These are phyloP conservation scores for Entoloma clypeatum DNA, from an alignment of 1,284 basidiomycete species.

Conservation along the genomic window DNA sequence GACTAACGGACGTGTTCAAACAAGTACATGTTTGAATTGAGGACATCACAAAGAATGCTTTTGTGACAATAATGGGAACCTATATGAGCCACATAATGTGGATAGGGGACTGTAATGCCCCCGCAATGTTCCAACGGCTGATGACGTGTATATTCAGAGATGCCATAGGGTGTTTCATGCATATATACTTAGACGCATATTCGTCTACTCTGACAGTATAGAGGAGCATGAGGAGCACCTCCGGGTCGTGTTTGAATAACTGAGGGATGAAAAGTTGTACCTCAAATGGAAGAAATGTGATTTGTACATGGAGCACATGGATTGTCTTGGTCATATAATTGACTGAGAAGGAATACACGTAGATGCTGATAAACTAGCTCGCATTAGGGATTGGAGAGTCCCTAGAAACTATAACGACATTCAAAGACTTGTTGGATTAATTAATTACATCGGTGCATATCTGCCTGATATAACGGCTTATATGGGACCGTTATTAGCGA, in stretches of 20 bases:
- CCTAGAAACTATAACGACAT: conserved; percentile 35
- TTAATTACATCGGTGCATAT: conserved; percentile 38
- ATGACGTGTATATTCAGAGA: too few relatives aligned
- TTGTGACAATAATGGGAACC: conserved; percentile 25
- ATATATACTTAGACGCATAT: too few relatives aligned
- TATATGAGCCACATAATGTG: conserved; percentile 28
- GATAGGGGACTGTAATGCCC: conserved; percentile 30
- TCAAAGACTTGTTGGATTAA: conserved; percentile 36
- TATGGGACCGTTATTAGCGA: conserved; percentile 25
- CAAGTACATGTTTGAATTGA: conserved; percentile 18
- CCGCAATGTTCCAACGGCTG: conserved; percentile 28
- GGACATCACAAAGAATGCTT: conserved; percentile 24
- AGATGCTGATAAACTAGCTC: conserved; percentile 23
- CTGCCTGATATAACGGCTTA: conserved; percentile 34
- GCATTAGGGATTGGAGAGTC: conserved; percentile 27
- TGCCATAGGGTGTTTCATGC: too few relatives aligned
- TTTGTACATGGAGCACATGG: conserved; percentile 27
- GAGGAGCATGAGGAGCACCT: too few relatives aligned
- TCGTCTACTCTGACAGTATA: too few relatives aligned
- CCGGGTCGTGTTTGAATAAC: conserved; percentile 11
- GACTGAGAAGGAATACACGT: conserved; percentile 24
- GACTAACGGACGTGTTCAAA: conserved; percentile 32
- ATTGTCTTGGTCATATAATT: conserved; percentile 32
- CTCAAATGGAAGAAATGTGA: conserved; percentile 29
- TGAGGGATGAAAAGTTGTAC: conserved; percentile 21